Base-by-base conservation (phyloP, 371 early-diverging fungal genomes). In the Vairimorpha apis region DNA sequence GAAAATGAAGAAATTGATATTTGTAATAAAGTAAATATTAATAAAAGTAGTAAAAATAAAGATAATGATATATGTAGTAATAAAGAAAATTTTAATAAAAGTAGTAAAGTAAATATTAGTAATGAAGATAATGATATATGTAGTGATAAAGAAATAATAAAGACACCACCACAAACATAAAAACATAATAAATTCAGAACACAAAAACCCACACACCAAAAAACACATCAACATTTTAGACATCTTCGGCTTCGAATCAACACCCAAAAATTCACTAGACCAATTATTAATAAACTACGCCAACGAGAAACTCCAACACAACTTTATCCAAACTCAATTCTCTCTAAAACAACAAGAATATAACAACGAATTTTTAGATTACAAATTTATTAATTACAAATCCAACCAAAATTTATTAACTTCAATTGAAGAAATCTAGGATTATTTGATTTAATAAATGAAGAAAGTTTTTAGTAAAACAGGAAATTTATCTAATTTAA, bases 281-380 rank as follows among this genome's bases (percentile, higher is more conserved):
- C 86, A 85, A 53, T 79, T 86, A 51, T 83, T 85, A 56, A 86
- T 87, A 53, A 87, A 87, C 67, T 87, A 85, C 76, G 86, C 85
- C 44, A 88, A 88, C 74, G 88, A 88, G 73, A 87, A 85, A 74
- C 81, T 88, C 12, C 87, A 88, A 62, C 82, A 85, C 68, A 80
- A 85, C 14, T 88, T 86, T 77, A 81, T 97, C 67, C 92, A 92
- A 79, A 85, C 93, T 70, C 91, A 97, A n/a, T 88, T 97, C 59
- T 90, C 91, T 81, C 88, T 93, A 0, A 95, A 95, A 83, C 82
- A 83, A 67, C 76, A 80, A 27, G 81, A 91, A 81, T 95, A 96
- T 78, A 92, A 74, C 16, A 74, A 73, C 37, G 81, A 85, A 59
- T 47, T 68, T 0, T 32, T 74, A 23, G 63, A 30, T 32, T 71